Evolutionary conservation across 371 early-diverging fungal genomes (phyloP), one percentile per base, ranked within the genome.

Genomic region (Rhizopus arrhizus): DNA sequence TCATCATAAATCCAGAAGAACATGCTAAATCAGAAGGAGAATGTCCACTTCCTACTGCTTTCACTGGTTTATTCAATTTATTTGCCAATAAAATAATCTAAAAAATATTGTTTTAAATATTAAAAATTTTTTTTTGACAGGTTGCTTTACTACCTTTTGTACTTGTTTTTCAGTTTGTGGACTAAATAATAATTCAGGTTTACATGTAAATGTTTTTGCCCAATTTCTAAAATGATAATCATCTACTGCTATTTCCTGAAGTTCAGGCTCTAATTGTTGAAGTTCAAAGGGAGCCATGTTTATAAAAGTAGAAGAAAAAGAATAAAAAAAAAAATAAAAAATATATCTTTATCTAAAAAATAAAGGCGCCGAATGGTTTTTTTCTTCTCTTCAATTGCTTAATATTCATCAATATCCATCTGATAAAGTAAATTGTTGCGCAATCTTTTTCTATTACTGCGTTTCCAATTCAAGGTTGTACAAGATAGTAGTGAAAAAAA

Each of bases 11-110:
- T 9, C 82, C 87, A 15, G 77, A 68, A 6, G 89, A 83, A 66
- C 89, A 91, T 2, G 89, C 90, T 29, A 94, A 50, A 66, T 94
- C 94, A 0, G 91, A 91, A 5, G 93, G 93, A 15, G 92, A 92
- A 66, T 92, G 91, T 0, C 92, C 92, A 35, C 88, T 75, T 0
- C 94, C 94, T 47, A 91, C 80, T 11, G 86, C 87, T 60, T 87
- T 86, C 56, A 92, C 72, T 3, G 62, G 65, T 48, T 85, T 78
- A 4, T 80, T 64, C 16, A 78, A 58, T 4, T 61, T 60, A 12
- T 67, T 65, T 5, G 88, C 83, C 12, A 78, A 62, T 13, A 64
- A 64, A 56, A 87, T 71, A 38, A 91, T 85, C 85, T 85, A 67
- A 29, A 56, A 41, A 38, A 32, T 4, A 41, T 13, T 33, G 32